Evolutionary conservation across 2,329 filamentous ascomycete species (phyloP), one percentile per base, ranked within the genome.

Genomic region (Neopestalotiopsis sp.): DNA sequence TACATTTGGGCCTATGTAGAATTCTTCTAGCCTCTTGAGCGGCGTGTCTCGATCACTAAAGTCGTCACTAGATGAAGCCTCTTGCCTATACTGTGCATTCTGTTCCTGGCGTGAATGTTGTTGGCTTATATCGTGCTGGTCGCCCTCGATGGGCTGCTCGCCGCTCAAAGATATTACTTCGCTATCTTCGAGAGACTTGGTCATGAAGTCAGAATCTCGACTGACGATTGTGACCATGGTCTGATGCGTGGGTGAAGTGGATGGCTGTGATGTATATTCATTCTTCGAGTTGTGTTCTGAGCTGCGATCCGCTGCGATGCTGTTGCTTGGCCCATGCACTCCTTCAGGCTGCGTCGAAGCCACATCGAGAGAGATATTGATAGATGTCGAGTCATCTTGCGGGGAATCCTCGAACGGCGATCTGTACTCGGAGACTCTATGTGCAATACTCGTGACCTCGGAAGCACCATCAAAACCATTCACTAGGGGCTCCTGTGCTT

Each of bases 141-240:
- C 49, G 13, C 4, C 20, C 10, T 61, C 40, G 17, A 14, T 49
- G 34, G 28, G 28, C 17, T 62, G 45, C 2, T 17, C 61, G 20
- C 32, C 34, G 12, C 13, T 30, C 12, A 45, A 24, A 3, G 42
- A n/a, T 14, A n/a, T 10, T 7, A 24, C 30, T 9, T 70, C 17
- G 34, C 34, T 10, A 24, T n/a, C 17, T 72, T 71, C 67, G 59
- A 61, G 45, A 63, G 30, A 34, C 6, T 72, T 64, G 7, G 74
- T 68, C 3, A 72, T 66, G 32, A 83, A 82, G 63, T 83, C 81
- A 61, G 79, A 79, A 66, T 84, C 82, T 61, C 82, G 83, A 9
- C 84, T 83, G 40, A 88, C 75, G 57, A 88, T 84, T 5, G 84
- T 85, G 65, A 87, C 83, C 20, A 83, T 85, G 10, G 85, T 85